A percentile compares a stretch with the other conserved stretches of the same genome.
phyloP scores from a whole-genome alignment of 106 monocot species.

The Acorus gramineus region DNA sequence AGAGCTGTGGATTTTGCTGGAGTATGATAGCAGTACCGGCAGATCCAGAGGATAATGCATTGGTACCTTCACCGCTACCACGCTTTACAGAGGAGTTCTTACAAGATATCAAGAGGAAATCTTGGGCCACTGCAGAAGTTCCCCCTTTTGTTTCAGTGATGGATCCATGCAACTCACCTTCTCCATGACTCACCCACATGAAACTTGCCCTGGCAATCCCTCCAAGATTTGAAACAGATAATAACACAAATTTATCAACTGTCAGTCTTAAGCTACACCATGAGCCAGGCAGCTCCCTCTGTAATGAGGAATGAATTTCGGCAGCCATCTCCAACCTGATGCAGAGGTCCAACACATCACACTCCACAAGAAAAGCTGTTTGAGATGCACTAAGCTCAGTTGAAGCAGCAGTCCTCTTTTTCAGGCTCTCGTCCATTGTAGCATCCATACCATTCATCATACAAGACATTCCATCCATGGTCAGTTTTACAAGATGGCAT shows the following conservation, averaged over 20 bases:
- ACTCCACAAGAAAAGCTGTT: constrained; percentile 58
- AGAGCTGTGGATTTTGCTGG: constrained; percentile 36
- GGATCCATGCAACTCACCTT: constrained; percentile 78
- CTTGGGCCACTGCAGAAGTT: constrained; percentile 16
- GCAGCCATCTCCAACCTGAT: constrained; percentile 33
- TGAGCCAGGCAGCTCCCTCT: constrained; percentile 65
- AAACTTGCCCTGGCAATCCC: constrained; percentile 42
- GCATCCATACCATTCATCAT: not conserved
- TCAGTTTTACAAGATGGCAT: constrained; percentile 35
- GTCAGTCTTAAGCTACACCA: constrained; percentile 54
- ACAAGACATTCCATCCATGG: constrained; percentile 24
- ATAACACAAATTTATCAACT: constrained; percentile 61
- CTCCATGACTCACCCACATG: constrained; percentile 72
- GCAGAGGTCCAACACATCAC: constrained; percentile 42
- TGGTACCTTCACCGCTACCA: constrained; percentile 73
- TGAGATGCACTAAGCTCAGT: constrained; percentile 28
- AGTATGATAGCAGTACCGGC: constrained; percentile 56
- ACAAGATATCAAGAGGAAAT: constrained; percentile 67
- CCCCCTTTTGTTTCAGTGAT: constrained; percentile 15
- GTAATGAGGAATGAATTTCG: constrained; percentile 31
- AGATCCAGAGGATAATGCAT: constrained; percentile 56
- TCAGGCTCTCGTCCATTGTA: constrained; percentile 7
- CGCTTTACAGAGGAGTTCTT: constrained; percentile 39
- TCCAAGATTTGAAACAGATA: constrained; percentile 73
- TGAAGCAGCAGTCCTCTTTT: constrained; percentile 2